Conservation (phyloP, 1,139 yeast genomes). For the Nakaseomyces nivariensis region DNA sequence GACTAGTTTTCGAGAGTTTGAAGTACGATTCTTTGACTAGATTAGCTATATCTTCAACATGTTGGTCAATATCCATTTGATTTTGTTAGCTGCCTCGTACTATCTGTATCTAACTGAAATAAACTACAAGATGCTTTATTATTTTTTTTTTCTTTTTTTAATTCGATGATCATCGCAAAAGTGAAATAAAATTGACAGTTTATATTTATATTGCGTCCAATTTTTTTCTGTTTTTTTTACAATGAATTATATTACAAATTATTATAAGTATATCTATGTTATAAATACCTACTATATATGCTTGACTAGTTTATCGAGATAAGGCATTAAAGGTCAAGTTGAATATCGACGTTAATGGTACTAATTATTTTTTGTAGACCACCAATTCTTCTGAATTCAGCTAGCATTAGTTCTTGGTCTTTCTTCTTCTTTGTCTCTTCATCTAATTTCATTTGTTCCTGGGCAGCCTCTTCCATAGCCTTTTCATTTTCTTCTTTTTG, state of each 20-base stretch:
- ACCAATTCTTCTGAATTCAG: constrained; percentile 33
- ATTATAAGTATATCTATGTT: not conserved
- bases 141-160: no score
- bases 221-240: no score
- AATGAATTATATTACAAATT: no score
- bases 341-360: constrained; percentile 36
- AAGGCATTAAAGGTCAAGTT: constrained; percentile 24
- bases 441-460: constrained; percentile 28
- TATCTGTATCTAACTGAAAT: no score
- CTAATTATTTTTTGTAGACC: constrained; percentile 41
- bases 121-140: no score
- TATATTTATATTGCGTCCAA: no score
- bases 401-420: constrained; percentile 29
- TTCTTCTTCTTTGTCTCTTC: constrained; percentile 31
- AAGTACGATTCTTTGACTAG: constrained; percentile 29
- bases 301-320: no score
- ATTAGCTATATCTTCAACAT: constrained; percentile 27
- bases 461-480: constrained; percentile 35
- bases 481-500: constrained; percentile 39
- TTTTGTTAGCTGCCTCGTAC: not conserved
- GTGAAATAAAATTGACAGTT: no score
- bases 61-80: not conserved
- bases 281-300: not conserved
- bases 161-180: no score
- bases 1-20: constrained; percentile 37